A percentile compares a stretch with the other conserved stretches of the same genome.
These are phyloP conservation scores for Rhamnella rubrinervis DNA, from an alignment of 331 rosid genomes.

Conservation along the genomic window DNA sequence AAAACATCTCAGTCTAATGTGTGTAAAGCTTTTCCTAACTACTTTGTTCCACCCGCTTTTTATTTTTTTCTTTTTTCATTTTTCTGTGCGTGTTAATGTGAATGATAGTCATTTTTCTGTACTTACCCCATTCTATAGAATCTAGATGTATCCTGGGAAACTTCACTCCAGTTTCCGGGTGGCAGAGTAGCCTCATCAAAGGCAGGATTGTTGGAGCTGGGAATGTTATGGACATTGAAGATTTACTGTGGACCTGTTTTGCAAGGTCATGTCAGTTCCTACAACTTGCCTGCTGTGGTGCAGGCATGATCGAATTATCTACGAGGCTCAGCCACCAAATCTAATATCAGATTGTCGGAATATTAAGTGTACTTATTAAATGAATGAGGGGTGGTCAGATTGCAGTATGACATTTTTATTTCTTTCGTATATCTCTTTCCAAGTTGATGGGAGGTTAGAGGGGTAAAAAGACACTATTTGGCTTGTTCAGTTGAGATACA, in stretches of 20 bases:
- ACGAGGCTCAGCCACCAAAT: slow-evolving; percentile 17
- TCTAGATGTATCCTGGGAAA: slow-evolving; percentile 57
- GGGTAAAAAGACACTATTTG: slow-evolving; percentile 3
- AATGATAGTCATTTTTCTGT: slow-evolving; percentile 32
- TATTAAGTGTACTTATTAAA: neutral
- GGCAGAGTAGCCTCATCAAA: slow-evolving; percentile 58
- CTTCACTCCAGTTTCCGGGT: slow-evolving; percentile 67
- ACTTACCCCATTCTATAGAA: slow-evolving; percentile 36
- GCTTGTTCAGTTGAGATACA: slow-evolving; percentile 27
- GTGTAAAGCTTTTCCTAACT: neutral
- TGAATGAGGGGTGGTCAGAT: neutral
- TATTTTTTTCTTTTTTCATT: neutral
- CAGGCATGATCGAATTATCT: slow-evolving; percentile 36
- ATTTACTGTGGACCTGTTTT: slow-evolving; percentile 33
- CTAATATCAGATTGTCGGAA: neutral
- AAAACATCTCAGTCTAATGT: too few relatives aligned
- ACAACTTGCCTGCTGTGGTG: slow-evolving; percentile 41
- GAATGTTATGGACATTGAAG: slow-evolving; percentile 29
- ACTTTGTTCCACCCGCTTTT: neutral
- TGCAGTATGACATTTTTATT: neutral
- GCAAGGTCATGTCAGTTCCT: slow-evolving; percentile 39
- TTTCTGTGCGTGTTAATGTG: slow-evolving; percentile 3
- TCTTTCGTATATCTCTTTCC: slow-evolving; percentile 6
- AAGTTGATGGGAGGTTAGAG: slow-evolving; percentile 12
- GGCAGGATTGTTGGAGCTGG: slow-evolving; percentile 47